Evolutionary conservation across 192 early-diverging fungal genomes (phyloP), one percentile per base, ranked within the genome.

Genomic region (Coemansia brasiliensis): DNA sequence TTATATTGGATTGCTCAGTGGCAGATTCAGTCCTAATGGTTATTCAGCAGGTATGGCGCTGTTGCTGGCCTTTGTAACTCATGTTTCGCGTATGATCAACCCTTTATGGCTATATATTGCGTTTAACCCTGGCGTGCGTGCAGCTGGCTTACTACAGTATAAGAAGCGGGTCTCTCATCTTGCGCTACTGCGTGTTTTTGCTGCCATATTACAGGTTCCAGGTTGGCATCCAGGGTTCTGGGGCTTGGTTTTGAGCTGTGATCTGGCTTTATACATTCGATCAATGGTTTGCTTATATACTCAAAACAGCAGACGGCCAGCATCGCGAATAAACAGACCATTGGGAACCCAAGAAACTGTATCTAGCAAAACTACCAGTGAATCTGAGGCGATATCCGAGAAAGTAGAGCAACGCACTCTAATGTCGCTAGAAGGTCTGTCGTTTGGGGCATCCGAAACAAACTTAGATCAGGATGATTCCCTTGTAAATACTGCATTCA

Each of bases 401-500:
- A 18, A 21, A 20, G 52, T 54, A 8, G 39, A 52, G 32, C 52
- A 61, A 27, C 24, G 32, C 40, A 53, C 74, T 16, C 39, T 71
- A 4, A 35, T 52, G 10, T 67, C 74, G 57, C 59, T 77, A 18
- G 21, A 53, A 26, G 41, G 56, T 12, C 52, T 77, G 48, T 71
- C 74, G 37, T 71, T 77, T 63, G 61, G 64, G 11, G 43, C 56
- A 27, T 77, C 74, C 1, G 67, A 69, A 21, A n/a, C 52, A 13
- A 76, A 76, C 27, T 53, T 52, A 39, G 74, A 77, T 44, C 74
- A 77, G 25, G 61, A 77, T 43, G 74, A 77, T 54, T 49, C 39
- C 16, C 16, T 63, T 18, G 26, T 52, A 20, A 65, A 53, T 1
- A 29, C 69, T 3, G 53, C 32, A 1, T 67, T 69, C 51, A 26